These are phyloP conservation scores for Castanospermum australe DNA, from an alignment of 306 rosid species.

Conservation along the genomic window DNA sequence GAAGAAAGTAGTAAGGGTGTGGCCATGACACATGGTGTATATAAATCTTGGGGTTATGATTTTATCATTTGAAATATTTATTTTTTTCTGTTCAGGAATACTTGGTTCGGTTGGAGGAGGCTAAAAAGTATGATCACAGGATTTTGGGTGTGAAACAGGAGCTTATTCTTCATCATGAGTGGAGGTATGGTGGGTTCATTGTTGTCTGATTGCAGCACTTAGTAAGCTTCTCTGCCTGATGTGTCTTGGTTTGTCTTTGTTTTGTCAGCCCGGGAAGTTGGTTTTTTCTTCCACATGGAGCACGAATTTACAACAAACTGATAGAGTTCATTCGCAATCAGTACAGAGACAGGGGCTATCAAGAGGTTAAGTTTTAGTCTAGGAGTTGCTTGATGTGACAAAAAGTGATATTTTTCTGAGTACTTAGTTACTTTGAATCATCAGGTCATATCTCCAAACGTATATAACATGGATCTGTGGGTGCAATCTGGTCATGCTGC, in stretches of 20 bases:
- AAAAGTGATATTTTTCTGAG: background rate
- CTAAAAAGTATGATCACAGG: constrained; percentile 93
- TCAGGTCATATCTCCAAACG: constrained; percentile 91
- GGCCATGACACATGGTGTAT: constrained; percentile 16
- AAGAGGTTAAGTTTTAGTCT: constrained; percentile 61
- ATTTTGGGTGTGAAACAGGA: constrained; percentile 89
- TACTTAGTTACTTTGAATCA: constrained; percentile 34
- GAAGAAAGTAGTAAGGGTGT: constrained; percentile 3
- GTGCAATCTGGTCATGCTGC: constrained; percentile 95
- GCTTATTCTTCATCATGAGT: constrained; percentile 86
- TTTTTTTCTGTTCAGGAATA: constrained; percentile 54
- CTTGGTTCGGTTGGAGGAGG: constrained; percentile 70
- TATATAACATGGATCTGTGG: constrained; percentile 95
- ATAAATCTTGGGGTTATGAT: constrained; percentile 8
- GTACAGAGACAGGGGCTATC: constrained; percentile 85
- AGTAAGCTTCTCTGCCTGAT: constrained; percentile 23
- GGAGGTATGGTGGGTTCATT: constrained; percentile 54
- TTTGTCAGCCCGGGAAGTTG: constrained; percentile 92
- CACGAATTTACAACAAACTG: constrained; percentile 78
- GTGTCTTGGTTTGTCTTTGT: constrained; percentile 12
- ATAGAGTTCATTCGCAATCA: constrained; percentile 74
- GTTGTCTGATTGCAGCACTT: constrained; percentile 16
- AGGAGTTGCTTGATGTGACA: constrained; percentile 19
- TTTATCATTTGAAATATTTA: constrained; percentile 5
- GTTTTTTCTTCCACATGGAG: constrained; percentile 93